Conservation (phyloP, 176 grass and related monocot species). For the Hyparrhenia diplandra region DNA sequence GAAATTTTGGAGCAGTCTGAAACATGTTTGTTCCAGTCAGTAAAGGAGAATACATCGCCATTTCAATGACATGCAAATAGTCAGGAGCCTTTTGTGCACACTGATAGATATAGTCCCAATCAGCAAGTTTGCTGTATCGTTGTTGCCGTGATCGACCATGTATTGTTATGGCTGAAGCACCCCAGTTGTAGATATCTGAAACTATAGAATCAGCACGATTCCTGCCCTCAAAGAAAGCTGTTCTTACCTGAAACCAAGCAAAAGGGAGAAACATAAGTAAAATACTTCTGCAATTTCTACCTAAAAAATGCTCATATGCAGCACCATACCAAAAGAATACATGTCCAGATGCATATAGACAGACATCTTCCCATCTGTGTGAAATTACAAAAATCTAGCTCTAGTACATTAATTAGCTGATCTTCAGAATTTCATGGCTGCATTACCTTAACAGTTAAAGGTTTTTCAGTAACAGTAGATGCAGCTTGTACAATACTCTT, state of each 20-base stretch:
- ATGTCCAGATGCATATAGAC: no score
- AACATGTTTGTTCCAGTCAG: constrained; percentile 67
- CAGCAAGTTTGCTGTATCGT: constrained; percentile 88
- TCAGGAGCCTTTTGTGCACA: constrained; percentile 74
- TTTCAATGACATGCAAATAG: constrained; percentile 77
- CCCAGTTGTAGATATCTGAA: constrained; percentile 73
- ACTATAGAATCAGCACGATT: constrained; percentile 84
- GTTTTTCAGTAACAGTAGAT: constrained; percentile 31
- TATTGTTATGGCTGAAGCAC: constrained; percentile 76
- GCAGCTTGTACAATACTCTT: constrained; percentile 78
- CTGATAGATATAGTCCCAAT: constrained; percentile 93
- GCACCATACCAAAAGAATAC: no score
- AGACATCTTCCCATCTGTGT: no score
- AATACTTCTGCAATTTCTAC: neutral
- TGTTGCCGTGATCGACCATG: constrained; percentile 90
- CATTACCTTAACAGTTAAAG: no score
- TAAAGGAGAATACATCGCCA: constrained; percentile 87
- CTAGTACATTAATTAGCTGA: no score
- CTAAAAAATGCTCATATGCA: no score
- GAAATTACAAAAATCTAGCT: no score
- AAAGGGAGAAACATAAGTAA: neutral
- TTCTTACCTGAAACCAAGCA: constrained; percentile 66
- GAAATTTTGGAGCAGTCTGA: constrained; percentile 57
- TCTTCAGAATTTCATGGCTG: no score
- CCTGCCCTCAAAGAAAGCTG: constrained; percentile 89